Evolutionary conservation across 176 grass and related monocot species (phyloP).

Genomic region (Phragmites australis): DNA sequence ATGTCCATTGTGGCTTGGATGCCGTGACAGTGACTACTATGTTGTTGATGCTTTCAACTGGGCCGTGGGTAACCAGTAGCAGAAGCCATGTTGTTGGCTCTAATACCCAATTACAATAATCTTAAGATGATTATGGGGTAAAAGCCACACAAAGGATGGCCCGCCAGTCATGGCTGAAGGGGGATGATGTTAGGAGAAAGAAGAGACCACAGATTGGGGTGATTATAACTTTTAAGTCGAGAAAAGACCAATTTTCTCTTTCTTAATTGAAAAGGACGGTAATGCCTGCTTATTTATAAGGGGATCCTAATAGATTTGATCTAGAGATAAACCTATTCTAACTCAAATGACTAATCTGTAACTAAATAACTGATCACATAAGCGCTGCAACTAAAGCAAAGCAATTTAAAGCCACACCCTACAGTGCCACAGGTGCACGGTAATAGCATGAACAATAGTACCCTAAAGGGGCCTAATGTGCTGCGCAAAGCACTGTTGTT

Average conservation of each 20-base stretch:
- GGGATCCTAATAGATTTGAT: background rate
- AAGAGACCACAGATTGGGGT: background rate
- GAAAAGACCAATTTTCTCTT: background rate
- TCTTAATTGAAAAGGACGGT: background rate
- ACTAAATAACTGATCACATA: background rate
- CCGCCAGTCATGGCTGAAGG: background rate
- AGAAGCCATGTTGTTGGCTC: background rate
- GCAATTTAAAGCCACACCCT: background rate
- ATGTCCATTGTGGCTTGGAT: background rate
- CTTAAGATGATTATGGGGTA: background rate
- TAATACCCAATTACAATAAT: background rate
- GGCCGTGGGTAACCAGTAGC: background rate
- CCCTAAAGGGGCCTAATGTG: background rate
- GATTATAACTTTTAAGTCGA: background rate
- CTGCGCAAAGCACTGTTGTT: background rate
- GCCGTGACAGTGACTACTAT: background rate
- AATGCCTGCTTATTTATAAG: background rate
- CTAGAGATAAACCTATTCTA: background rate
- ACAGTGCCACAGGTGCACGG: background rate
- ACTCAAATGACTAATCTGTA: background rate
- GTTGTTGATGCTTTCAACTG: background rate
- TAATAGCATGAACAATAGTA: background rate
- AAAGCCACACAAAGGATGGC: background rate
- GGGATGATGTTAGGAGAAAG: background rate
- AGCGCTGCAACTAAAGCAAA: background rate